These are phyloP conservation scores for Lepidium didymum DNA, from an alignment of 345 rosid genomes.

Conservation along the genomic window DNA sequence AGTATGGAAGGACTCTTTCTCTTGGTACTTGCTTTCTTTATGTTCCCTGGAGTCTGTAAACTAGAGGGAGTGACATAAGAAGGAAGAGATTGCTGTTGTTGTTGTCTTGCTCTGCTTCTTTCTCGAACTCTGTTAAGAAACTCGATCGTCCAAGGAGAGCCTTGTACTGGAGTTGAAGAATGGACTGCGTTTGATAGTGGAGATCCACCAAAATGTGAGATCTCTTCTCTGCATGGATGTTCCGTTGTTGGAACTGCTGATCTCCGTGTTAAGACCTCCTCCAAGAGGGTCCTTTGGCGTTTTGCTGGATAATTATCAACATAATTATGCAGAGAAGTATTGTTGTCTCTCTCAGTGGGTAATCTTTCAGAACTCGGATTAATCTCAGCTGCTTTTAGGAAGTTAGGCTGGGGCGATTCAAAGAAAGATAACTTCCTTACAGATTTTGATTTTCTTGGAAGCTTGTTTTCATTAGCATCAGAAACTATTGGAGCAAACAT, in stretches of 20 bases:
- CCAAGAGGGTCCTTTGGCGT: constrained; percentile 30
- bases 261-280: constrained; percentile 34
- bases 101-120: constrained; percentile 51
- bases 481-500: constrained; percentile 32
- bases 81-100: constrained; percentile 56
- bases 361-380: constrained; percentile 33
- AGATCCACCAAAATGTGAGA: constrained; percentile 47
- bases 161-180: constrained; percentile 41
- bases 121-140: constrained; percentile 79
- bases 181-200: constrained; percentile 57
- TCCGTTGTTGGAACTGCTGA: constrained; percentile 30
- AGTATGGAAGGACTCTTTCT: constrained; percentile 75
- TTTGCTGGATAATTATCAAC: constrained; percentile 30
- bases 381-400: constrained; percentile 44
- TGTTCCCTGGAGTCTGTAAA: constrained; percentile 29
- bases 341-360: constrained; percentile 23
- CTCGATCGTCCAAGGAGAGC: constrained; percentile 93
- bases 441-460: constrained; percentile 37
- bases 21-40: constrained; percentile 38
- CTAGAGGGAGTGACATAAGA: constrained; percentile 34
- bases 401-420: constrained; percentile 30
- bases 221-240: constrained; percentile 40
- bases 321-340: constrained; percentile 14
- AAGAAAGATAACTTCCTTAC: constrained; percentile 51
- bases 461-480: constrained; percentile 38